These are phyloP conservation scores for Wallacemonas sp. DNA, from an alignment of 208 protist species.

Conservation along the genomic window DNA sequence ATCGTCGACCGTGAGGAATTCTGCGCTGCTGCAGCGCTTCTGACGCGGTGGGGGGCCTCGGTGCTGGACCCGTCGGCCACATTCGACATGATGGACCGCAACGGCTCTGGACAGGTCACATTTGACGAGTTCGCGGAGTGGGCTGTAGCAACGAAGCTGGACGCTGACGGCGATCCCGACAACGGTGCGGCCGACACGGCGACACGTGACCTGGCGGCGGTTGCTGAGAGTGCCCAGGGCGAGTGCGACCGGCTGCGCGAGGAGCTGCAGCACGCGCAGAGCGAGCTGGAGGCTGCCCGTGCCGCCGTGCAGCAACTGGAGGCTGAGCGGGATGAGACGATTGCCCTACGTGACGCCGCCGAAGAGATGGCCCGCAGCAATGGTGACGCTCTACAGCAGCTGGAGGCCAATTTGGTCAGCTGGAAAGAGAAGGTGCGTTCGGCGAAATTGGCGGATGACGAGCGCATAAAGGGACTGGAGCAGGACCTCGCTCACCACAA, in stretches of 20 bases:
- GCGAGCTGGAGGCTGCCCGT: constrained; percentile 13
- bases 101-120: constrained; percentile 40
- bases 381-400: constrained; percentile 8
- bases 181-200: not conserved
- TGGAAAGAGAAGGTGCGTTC: constrained; percentile 79
- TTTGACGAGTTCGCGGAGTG: constrained; percentile 54
- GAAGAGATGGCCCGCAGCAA: constrained; percentile 6
- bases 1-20: constrained; percentile 45
- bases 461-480: constrained; percentile 24
- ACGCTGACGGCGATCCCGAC: not conserved
- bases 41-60: constrained; percentile 35
- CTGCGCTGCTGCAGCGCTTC: constrained; percentile 20
- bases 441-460: constrained; percentile 40
- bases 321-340: constrained; percentile 5
- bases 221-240: not conserved
- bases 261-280: constrained; percentile 12
- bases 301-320: constrained; percentile 13
- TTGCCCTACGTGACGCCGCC: not conserved
- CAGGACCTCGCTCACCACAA: constrained; percentile 1
- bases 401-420: constrained; percentile 14
- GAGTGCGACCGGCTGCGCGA: constrained; percentile 21
- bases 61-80: constrained; percentile 22
- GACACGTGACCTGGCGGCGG: not conserved
- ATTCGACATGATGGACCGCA: constrained; percentile 47
- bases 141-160: not conserved